phyloP scores from a whole-genome alignment of 1,284 basidiomycete genomes.

The Cutaneotrichosporon curvatum region DNA sequence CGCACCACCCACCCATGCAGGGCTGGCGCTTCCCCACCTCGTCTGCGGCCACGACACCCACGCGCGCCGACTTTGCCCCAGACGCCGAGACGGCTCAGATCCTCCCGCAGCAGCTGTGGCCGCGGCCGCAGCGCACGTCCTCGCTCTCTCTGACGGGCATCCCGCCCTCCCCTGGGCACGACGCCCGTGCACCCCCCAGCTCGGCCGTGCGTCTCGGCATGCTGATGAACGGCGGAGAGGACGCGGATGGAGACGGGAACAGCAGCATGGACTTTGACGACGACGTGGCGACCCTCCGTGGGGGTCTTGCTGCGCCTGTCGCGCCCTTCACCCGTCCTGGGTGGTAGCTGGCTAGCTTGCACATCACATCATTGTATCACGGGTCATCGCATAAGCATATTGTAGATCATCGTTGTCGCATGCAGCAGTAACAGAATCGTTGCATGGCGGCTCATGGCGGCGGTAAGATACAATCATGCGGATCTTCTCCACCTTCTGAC shows the following conservation, averaged over 20 bases:
- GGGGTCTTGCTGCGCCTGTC: slow-evolving; percentile 5
- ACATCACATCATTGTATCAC: no score
- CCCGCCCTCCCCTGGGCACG: neutral
- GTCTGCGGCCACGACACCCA: slow-evolving; percentile 8
- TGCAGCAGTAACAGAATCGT: no score
- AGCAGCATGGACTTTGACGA: slow-evolving; percentile 21
- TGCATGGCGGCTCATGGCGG: no score
- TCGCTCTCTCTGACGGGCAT: no score
- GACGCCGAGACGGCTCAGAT: neutral
- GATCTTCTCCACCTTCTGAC: no score
- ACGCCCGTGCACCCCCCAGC: slow-evolving; percentile 15
- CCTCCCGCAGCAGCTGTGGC: slow-evolving; percentile 7
- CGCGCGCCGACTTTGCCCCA: no score
- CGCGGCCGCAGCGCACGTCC: no score
- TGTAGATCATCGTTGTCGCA: no score
- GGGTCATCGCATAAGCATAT: no score
- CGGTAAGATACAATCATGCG: no score
- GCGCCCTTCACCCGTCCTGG: slow-evolving; percentile 12
- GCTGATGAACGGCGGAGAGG: no score
- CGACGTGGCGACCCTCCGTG: slow-evolving; percentile 12
- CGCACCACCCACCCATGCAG: slow-evolving; percentile 33
- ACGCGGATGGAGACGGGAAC: no score
- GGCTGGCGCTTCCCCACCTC: slow-evolving; percentile 38
- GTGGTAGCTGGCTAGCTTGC: slow-evolving; percentile 4
- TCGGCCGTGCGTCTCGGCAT: slow-evolving; percentile 37